Percentiles rank a stretch among this genome's conserved stretches.
These are phyloP conservation scores for Spatholobus suberectus DNA, from an alignment of 306 rosid species.

Conservation along the genomic window DNA sequence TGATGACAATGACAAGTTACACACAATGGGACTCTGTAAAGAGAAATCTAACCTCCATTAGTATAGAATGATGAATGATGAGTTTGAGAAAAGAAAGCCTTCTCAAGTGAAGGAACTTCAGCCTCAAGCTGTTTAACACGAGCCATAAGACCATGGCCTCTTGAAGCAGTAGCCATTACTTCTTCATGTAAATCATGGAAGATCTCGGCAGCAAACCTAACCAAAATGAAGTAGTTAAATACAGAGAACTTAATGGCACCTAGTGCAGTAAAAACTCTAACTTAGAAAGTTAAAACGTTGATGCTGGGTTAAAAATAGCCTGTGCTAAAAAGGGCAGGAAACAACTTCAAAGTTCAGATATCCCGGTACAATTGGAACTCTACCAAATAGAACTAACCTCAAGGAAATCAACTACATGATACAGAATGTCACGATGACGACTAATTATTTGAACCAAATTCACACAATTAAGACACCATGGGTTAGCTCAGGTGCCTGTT, in stretches of 20 bases:
- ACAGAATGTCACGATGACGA: background rate
- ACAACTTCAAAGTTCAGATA: slow-evolving; percentile 34
- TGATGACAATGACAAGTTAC: slow-evolving; percentile 24
- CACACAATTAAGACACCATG: background rate
- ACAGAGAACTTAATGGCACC: slow-evolving; percentile 33
- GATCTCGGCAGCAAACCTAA: slow-evolving; percentile 97
- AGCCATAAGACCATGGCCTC: slow-evolving; percentile 89
- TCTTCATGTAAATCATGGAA: slow-evolving; percentile 98
- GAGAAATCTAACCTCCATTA: slow-evolving; percentile 70
- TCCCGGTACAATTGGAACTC: background rate
- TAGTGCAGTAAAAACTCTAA: background rate
- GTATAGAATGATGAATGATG: slow-evolving; percentile 75
- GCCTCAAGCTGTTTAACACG: slow-evolving; percentile 98
- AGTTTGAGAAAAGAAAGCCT: slow-evolving; percentile 87
- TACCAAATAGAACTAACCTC: slow-evolving; percentile 16
- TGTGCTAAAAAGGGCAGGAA: background rate
- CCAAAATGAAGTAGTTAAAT: slow-evolving; percentile 43
- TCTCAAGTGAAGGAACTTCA: slow-evolving; percentile 93
- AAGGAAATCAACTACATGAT: background rate
- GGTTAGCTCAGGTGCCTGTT: background rate
- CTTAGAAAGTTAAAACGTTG: background rate
- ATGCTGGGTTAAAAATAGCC: background rate
- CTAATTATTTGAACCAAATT: slow-evolving; percentile 22
- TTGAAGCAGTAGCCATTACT: slow-evolving; percentile 86
- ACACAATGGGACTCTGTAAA: slow-evolving; percentile 31